These are phyloP conservation scores for Melanogaster broomeanus DNA, from an alignment of 768 basidiomycete genomes.

Conservation along the genomic window DNA sequence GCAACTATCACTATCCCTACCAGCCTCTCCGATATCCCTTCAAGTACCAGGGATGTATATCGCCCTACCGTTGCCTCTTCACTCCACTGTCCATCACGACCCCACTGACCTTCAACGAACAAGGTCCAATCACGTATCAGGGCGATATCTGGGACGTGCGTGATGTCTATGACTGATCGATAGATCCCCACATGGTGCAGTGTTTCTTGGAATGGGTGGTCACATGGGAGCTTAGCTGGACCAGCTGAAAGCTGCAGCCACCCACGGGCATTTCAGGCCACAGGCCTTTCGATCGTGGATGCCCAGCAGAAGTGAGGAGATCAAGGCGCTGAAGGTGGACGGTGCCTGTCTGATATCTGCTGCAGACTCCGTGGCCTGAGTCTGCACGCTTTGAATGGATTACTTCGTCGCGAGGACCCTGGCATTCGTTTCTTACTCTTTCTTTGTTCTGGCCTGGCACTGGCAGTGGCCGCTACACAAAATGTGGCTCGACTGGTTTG, in stretches of 20 bases:
- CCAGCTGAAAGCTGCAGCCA: slow-evolving; percentile 21
- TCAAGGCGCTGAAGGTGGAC: neutral
- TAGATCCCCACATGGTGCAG: slow-evolving; percentile 65
- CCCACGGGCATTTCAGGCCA: neutral
- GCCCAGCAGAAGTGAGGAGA: neutral
- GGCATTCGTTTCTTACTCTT: no score
- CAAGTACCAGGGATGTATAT: slow-evolving; percentile 59
- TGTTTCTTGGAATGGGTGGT: slow-evolving; percentile 69
- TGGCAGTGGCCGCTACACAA: no score
- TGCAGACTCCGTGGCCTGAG: slow-evolving; percentile 1
- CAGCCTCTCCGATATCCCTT: no score
- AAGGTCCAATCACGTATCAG: slow-evolving; percentile 75
- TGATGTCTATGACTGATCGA: slow-evolving; percentile 73
- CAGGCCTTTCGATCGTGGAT: no score
- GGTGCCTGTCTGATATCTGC: slow-evolving; percentile 14
- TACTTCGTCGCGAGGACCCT: no score
- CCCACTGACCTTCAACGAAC: slow-evolving; percentile 80
- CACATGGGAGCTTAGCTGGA: slow-evolving; percentile 55
- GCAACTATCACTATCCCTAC: slow-evolving; percentile 29
- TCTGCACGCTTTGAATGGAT: no score
- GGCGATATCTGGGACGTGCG: slow-evolving; percentile 82
- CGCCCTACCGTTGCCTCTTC: slow-evolving; percentile 67
- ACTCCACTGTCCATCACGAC: no score
- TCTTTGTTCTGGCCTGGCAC: no score
- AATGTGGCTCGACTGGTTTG: no score